These are phyloP conservation scores for barrel medic (Medicago truncatula) DNA, from an alignment of 306 rosid genomes.

Conservation along the genomic window MtrunA17r5.0-ANR NC_053042.1:54725501-54726000, in stretches of 20 bases:
- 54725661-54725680: constrained; percentile 52
- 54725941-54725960: constrained; percentile 20
- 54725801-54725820: constrained; percentile 15
- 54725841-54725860: not conserved
- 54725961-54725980: too few relatives aligned
- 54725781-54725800: constrained; percentile 24
- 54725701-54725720: constrained; percentile 36
- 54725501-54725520: not conserved
- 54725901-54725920: constrained; percentile 25
- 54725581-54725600: not conserved
- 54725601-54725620: constrained; percentile 53
- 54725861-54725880: not conserved
- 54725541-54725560: not conserved
- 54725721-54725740: constrained; percentile 20
- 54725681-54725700: constrained; percentile 51
- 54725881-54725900: constrained; percentile 27
- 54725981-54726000: too few relatives aligned
- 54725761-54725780: constrained; percentile 13
- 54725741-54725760: constrained; percentile 34
- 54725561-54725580: not conserved
- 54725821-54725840: not conserved
- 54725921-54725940: not conserved
- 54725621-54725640: constrained; percentile 40
- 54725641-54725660: constrained; percentile 48
- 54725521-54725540: not conserved